These are phyloP conservation scores for Solanum pennellii DNA, from an alignment of 257 asterid species.

Conservation along the genomic window DNA sequence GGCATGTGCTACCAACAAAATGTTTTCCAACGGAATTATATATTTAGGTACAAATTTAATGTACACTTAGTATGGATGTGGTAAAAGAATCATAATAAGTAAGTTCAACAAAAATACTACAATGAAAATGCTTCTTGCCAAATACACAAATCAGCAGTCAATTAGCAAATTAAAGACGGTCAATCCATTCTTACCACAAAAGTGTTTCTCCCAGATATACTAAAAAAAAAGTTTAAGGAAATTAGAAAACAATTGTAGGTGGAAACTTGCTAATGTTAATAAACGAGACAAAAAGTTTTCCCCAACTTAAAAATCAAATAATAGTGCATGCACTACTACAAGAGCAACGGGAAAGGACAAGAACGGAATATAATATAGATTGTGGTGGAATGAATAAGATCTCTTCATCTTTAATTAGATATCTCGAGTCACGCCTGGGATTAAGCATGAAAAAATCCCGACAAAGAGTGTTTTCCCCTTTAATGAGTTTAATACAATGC, in stretches of 20 bases:
- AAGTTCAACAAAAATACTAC: neutral
- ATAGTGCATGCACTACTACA: neutral
- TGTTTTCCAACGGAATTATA: neutral
- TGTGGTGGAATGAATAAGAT: neutral
- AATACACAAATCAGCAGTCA: neutral
- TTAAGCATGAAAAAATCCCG: rapidly evolving
- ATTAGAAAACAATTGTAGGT: neutral
- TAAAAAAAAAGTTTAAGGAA: neutral
- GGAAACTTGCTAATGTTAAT: neutral
- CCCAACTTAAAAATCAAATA: neutral
- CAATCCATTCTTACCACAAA: neutral
- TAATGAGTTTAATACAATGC: too few relatives aligned
- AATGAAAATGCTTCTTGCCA: neutral
- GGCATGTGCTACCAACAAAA: too few relatives aligned
- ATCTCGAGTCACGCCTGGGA: neutral
- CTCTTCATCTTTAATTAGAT: neutral
- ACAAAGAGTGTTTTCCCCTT: neutral
- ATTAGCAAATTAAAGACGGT: neutral
- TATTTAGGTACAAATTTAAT: neutral
- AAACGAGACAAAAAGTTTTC: neutral
- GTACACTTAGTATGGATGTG: neutral
- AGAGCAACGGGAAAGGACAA: neutral
- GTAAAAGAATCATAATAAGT: neutral
- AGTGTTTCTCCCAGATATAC: neutral
- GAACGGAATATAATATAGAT: neutral